Evolutionary conservation across 257 asterid genomes (phyloP), one percentile per base, ranked within the genome.

Genomic region (Galeopsis tetrahit): DNA sequence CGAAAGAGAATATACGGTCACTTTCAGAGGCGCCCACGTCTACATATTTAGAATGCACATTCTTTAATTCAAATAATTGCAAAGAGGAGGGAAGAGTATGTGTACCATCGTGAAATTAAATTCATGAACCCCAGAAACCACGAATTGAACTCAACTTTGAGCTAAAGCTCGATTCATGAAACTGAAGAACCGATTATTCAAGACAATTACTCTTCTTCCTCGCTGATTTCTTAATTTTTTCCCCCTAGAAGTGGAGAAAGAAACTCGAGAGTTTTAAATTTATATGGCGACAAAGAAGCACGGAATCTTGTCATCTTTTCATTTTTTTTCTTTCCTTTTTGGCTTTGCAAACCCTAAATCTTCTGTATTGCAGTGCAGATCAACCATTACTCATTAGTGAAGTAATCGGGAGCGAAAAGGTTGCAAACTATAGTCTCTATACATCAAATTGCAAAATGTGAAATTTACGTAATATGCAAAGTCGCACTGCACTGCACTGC

Each of bases 61-160:
- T 7, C 0, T 8, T 49, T 11, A 49, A 17, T 17, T 13, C 6
- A 7, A 40, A 7, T 1, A 28, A 9, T 31, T 39, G 21, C 33
- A 61, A 36, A 56, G 40, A 63, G 63, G 8, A 35, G 14, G 58
- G 38, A 33, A 32, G 3, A 9, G 21, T 21, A 40, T 65, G 53
- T 5, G 21, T 66, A 77, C 81, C 81, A 66, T 77, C 42, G 46
- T 13, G 76, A 8, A 65, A 52, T 6, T 10, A 63, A 10, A 55
- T 21, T 10, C 15, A 11, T 56, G n/a, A 35, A 64, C 57, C 15
- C 40, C 66, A 14, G 33, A 10, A 39, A 4, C 11, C 14, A 13
- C 8, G 10, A 49, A 14, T n/a, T 0, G 32, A 36, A 59, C 17
- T 31, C 28, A 46, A 3, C n/a, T 48, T 21, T 7, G 7, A 46